Percentiles rank a stretch among this genome's conserved stretches.
Evolutionary conservation across 139 green algal species (phyloP).

Genomic region (Chlorella sp.): DNA sequence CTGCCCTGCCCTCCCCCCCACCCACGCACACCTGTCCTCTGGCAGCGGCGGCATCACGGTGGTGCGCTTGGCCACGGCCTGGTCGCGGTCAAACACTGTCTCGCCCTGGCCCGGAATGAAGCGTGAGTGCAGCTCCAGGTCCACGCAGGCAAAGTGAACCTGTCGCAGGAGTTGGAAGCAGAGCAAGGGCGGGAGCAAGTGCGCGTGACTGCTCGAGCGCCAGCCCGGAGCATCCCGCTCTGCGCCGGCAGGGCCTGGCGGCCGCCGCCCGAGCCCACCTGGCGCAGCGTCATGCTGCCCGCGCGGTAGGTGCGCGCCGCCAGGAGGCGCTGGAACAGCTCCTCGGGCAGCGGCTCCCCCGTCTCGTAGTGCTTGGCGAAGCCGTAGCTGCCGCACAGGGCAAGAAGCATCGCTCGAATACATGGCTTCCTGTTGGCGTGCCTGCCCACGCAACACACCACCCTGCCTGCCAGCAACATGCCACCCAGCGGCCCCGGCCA

Average conservation of each 20-base stretch:
- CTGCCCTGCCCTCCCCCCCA: no score
- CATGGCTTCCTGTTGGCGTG: no score
- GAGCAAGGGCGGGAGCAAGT: no score
- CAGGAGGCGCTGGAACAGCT: conserved; percentile 86
- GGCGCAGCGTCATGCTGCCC: conserved; percentile 85
- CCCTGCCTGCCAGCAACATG: no score
- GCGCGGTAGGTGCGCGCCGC: conserved; percentile 78
- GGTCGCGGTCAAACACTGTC: conserved; percentile 80
- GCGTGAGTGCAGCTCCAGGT: conserved; percentile 90
- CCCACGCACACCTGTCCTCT: conserved; percentile 69
- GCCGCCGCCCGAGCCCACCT: no score
- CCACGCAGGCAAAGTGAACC: conserved; percentile 86
- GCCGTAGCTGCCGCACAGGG: conserved; percentile 71
- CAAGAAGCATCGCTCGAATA: no score
- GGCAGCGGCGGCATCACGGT: conserved; percentile 79
- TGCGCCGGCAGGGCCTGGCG: no score
- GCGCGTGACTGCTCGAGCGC: no score
- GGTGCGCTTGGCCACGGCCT: conserved; percentile 60
- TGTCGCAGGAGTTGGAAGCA: no score
- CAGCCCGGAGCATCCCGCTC: no score
- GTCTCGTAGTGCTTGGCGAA: conserved; percentile 94
- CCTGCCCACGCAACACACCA: no score
- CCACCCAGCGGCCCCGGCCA: no score
- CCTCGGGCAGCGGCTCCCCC: conserved; percentile 86
- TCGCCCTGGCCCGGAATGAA: conserved; percentile 70